These are phyloP conservation scores for Stachybotrys chlorohalonatus DNA, from an alignment of 2,329 filamentous ascomycete species.

Conservation along the genomic window DNA sequence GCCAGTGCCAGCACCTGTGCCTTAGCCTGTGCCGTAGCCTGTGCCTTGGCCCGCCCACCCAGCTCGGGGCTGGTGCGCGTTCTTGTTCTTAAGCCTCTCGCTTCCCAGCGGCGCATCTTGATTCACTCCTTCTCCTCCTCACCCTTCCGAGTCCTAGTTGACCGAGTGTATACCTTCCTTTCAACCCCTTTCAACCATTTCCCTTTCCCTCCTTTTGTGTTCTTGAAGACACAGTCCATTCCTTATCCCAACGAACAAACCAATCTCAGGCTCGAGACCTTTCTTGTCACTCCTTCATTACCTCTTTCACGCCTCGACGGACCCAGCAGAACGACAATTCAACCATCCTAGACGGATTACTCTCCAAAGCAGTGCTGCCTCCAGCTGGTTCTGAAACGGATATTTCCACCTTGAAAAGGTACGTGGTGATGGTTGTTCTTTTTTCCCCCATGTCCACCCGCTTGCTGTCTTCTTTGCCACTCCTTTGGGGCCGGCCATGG, in stretches of 20 bases:
- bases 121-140: conserved; percentile 2
- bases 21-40: too few relatives aligned
- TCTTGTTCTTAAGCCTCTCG: background rate
- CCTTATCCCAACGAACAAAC: conserved; percentile 7
- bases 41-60: background rate
- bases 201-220: conserved; percentile 12
- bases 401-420: conserved; percentile 8
- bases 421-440: background rate
- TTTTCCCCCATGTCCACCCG: too few relatives aligned
- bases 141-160: conserved; percentile 1
- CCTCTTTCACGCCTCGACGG: background rate
- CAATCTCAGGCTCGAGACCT: background rate
- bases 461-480: background rate
- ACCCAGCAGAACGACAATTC: background rate
- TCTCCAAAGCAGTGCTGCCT: conserved; percentile 5
- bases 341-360: conserved; percentile 1
- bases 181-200: conserved; percentile 1
- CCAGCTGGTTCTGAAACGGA: conserved; percentile 14
- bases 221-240: conserved; percentile 22
- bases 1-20: too few relatives aligned
- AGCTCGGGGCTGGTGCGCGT: background rate
- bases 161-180: conserved; percentile 1
- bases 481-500: background rate
- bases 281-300: background rate
- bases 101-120: background rate